Conservation (phyloP, 345 rosid genomes). For the Pugionium cornutum region DNA sequence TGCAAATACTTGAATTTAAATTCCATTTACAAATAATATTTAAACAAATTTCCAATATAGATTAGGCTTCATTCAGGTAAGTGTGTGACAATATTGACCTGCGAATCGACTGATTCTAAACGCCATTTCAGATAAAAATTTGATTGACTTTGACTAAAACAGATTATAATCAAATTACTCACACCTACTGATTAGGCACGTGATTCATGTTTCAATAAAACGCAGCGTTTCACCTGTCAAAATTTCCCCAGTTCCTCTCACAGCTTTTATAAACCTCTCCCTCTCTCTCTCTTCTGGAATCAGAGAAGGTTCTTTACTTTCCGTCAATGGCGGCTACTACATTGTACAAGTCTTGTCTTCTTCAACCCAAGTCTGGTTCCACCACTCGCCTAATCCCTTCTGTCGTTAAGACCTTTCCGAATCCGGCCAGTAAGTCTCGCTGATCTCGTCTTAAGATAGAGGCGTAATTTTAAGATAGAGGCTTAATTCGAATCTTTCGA, state of each 20-base stretch:
- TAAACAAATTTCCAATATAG: no score
- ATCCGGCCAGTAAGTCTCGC: conserved; percentile 34
- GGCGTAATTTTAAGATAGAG: neutral
- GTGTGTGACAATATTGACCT: neutral
- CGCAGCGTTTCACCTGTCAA: conserved; percentile 43
- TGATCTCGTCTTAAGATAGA: neutral
- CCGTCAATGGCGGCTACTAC: conserved; percentile 44
- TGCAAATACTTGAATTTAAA: no score
- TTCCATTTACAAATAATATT: no score
- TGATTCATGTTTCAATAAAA: conserved; percentile 29
- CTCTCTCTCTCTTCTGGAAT: conserved; percentile 10
- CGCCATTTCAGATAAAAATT: conserved; percentile 10
- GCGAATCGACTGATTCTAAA: conserved; percentile 1
- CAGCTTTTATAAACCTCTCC: conserved; percentile 20
- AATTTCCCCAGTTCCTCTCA: neutral
- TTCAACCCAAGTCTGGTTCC: conserved; percentile 36
- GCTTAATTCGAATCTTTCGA: conserved; percentile 2
- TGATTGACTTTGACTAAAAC: conserved; percentile 24
- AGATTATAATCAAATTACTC: conserved; percentile 4
- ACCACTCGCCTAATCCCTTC: conserved; percentile 32
- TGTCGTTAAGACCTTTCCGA: conserved; percentile 14
- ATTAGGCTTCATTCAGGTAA: neutral
- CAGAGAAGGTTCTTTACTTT: conserved; percentile 10
- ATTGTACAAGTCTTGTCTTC: conserved; percentile 36
- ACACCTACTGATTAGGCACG: conserved; percentile 42